Percentiles rank a stretch among this genome's conserved stretches.
Evolutionary conservation across 495 filamentous ascomycete species (phyloP).

Genomic region (Aspergillus hancockii): DNA sequence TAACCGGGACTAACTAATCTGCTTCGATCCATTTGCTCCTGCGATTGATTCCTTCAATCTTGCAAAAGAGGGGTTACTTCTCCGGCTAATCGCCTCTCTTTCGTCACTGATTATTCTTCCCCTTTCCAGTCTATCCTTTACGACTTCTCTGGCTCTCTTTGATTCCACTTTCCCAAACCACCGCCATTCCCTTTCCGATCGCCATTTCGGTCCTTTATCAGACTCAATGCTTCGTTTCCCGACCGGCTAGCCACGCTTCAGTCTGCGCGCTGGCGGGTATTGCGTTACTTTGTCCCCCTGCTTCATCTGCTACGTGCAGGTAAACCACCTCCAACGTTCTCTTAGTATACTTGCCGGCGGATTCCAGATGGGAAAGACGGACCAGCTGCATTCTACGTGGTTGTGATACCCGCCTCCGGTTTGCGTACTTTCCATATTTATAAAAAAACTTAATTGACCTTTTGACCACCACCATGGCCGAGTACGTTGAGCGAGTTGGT

Average conservation of each 20-base stretch:
- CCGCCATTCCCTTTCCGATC: conserved; percentile 10
- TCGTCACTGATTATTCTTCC: conserved; percentile 4
- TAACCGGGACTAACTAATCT: neutral
- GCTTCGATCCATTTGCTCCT: conserved; percentile 1
- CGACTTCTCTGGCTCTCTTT: conserved; percentile 6
- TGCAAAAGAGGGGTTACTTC: conserved; percentile 11
- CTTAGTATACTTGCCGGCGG: conserved; percentile 8
- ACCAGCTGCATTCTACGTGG: conserved; percentile 15
- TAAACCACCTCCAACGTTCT: conserved; percentile 3
- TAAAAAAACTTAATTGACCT: conserved; percentile 12
- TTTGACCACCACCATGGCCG: conserved; percentile 42
- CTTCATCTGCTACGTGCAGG: conserved; percentile 12
- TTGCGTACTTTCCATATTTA: conserved; percentile 13
- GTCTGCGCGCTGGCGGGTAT: conserved; percentile 25
- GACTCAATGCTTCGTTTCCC: conserved; percentile 23
- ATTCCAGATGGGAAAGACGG: conserved; percentile 17
- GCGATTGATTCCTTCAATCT: conserved; percentile 1
- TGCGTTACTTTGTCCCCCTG: conserved; percentile 13
- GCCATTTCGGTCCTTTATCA: conserved; percentile 7
- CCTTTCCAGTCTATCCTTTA: conserved; percentile 15
- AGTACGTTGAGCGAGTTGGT: conserved; percentile 34
- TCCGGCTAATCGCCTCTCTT: conserved; percentile 8
- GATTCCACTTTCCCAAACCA: neutral
- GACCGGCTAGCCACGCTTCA: conserved; percentile 17
- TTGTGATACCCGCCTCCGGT: conserved; percentile 16